These are phyloP conservation scores for Camellia granthamiana DNA, from an alignment of 148 eudicot genomes.

Conservation along the genomic window DNA sequence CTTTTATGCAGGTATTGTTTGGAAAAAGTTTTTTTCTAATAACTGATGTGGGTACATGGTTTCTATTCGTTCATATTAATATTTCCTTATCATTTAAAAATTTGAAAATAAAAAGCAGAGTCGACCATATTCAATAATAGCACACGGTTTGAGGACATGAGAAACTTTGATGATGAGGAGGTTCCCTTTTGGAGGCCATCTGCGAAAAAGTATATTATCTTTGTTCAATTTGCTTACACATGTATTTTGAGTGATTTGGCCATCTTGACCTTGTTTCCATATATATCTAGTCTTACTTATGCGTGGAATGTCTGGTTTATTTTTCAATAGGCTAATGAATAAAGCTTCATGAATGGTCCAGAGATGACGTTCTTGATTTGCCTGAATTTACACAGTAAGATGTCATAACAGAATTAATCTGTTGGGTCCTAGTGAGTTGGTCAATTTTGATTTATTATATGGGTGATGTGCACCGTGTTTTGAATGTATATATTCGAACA, in stretches of 20 bases:
- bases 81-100: constrained; percentile 12
- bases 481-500: too few species aligned
- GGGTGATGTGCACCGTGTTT: too few species aligned
- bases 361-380: constrained; percentile 78
- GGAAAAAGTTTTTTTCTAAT: not conserved
- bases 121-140: constrained; percentile 96
- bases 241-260: not conserved
- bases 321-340: constrained; percentile 50
- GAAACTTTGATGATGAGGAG: constrained; percentile 80
- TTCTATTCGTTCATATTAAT: not conserved
- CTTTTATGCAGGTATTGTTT: not conserved
- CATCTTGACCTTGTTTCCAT: not conserved
- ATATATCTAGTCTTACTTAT: not conserved
- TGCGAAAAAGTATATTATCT: constrained; percentile 45
- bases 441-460: too few species aligned
- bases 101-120: constrained; percentile 48
- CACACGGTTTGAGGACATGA: constrained; percentile 96
- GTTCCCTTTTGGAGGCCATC: constrained; percentile 57
- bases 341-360: constrained; percentile 52
- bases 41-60: not conserved
- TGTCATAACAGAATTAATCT: not conserved
- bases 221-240: not conserved
- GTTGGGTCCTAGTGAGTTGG: not conserved
- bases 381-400: constrained; percentile 68
- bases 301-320: not conserved